Evolutionary conservation across 768 basidiomycete genomes (phyloP).

Genomic region (Crassisporium funariophilum): DNA sequence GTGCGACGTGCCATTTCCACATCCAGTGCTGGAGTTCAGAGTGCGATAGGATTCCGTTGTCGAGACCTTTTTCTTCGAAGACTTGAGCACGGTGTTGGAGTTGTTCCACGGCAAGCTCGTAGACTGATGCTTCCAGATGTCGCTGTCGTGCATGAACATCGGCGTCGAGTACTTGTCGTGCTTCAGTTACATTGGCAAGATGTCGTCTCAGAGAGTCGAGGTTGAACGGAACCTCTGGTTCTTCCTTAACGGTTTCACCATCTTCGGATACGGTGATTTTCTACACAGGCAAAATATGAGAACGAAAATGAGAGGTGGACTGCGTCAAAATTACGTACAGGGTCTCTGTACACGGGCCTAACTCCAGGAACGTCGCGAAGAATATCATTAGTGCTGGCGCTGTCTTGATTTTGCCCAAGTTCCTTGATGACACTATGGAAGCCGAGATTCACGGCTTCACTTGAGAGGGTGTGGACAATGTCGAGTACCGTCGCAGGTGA

Average conservation of each 20-base stretch:
- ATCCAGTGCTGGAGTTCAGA: slow-evolving; percentile 73
- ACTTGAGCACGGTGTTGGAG: slow-evolving; percentile 62
- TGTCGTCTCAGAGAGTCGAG: slow-evolving; percentile 70
- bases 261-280: slow-evolving; percentile 1
- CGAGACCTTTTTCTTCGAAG: slow-evolving; percentile 61
- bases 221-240: slow-evolving; percentile 66
- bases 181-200: slow-evolving; percentile 62
- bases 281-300: neutral
- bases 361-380: slow-evolving; percentile 61
- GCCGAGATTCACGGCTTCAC: slow-evolving; percentile 59
- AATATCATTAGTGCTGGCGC: slow-evolving; percentile 43
- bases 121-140: slow-evolving; percentile 82
- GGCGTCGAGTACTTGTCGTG: slow-evolving; percentile 62
- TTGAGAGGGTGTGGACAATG: slow-evolving; percentile 57
- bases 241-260: slow-evolving; percentile 20
- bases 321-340: slow-evolving; percentile 35
- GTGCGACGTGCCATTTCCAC: slow-evolving; percentile 80
- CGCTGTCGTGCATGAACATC: slow-evolving; percentile 78
- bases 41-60: slow-evolving; percentile 41
- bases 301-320: neutral
- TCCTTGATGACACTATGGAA: slow-evolving; percentile 52
- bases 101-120: slow-evolving; percentile 77
- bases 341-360: slow-evolving; percentile 52
- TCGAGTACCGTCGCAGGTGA: slow-evolving; percentile 57
- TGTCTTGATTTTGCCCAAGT: slow-evolving; percentile 54